phyloP scores from a whole-genome alignment of 306 rosid genomes.

The Cicer yamashitae region DNA sequence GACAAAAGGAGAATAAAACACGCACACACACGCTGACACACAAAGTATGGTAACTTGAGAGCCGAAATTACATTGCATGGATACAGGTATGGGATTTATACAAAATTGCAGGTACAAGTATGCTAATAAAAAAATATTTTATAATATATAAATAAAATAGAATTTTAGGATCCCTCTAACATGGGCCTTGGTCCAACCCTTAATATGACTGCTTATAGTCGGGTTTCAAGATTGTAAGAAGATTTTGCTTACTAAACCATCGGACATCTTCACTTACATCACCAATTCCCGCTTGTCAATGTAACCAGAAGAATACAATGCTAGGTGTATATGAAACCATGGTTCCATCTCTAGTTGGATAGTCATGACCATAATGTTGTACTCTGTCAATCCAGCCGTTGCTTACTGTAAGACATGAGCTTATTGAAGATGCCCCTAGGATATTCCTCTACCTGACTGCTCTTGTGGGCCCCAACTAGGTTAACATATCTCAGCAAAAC shows the following conservation, averaged over 20 bases:
- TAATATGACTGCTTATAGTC: too few species aligned
- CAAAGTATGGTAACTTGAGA: not conserved
- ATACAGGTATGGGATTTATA: not conserved
- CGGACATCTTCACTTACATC: not conserved
- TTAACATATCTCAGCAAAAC: too few species aligned
- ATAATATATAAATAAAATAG: too few species aligned
- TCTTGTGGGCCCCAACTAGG: conserved; percentile 33
- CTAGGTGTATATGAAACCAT: too few species aligned
- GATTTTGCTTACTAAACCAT: not conserved
- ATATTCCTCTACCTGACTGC: conserved; percentile 81
- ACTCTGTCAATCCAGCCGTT: not conserved
- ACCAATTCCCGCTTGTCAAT: too few species aligned
- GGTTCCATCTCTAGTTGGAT: too few species aligned
- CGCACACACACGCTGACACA: not conserved
- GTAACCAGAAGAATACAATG: too few species aligned
- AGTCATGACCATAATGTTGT: too few species aligned
- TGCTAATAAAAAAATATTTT: too few species aligned
- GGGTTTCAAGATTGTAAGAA: not conserved
- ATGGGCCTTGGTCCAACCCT: not conserved
- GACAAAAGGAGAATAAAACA: not conserved
- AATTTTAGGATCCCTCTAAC: not conserved
- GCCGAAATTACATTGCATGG: not conserved
- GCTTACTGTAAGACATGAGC: conserved; percentile 86
- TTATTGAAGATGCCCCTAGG: conserved; percentile 86
- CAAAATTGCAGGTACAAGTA: not conserved